phyloP scores from a whole-genome alignment of 768 basidiomycete species.

The Amanita muscaria region DNA sequence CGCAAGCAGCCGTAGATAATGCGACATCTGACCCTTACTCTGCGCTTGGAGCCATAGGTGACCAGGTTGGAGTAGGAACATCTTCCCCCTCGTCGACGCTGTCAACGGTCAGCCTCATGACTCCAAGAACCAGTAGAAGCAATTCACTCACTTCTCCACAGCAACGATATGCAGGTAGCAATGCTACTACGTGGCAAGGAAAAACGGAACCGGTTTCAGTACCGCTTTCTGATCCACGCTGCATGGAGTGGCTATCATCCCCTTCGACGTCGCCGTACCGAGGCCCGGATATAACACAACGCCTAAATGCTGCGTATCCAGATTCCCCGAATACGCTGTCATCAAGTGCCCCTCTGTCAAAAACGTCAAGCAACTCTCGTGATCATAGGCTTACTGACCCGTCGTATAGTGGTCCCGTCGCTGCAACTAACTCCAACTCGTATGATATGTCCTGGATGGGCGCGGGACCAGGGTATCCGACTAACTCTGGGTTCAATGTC shows the following conservation, averaged over 20 bases:
- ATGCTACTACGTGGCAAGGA: neutral
- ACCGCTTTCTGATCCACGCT: conserved; percentile 1
- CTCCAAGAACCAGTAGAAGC: neutral
- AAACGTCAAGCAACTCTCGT: neutral
- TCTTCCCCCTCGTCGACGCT: conserved; percentile 2
- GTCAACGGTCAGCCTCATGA: neutral
- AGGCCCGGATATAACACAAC: conserved; percentile 1
- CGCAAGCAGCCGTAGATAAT: neutral
- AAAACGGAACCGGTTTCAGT: conserved; percentile 3
- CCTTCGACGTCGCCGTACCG: conserved; percentile 1
- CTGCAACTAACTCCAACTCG: neutral
- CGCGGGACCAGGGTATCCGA: neutral
- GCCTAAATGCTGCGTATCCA: neutral
- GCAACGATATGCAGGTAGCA: neutral
- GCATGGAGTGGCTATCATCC: conserved; percentile 5
- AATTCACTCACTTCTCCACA: neutral
- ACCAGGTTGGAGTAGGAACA: neutral
- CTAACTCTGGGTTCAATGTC: conserved; percentile 4
- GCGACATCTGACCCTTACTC: neutral
- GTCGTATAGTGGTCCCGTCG: neutral
- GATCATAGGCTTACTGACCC: too few relatives aligned
- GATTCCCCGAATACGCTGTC: neutral
- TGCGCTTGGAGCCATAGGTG: neutral
- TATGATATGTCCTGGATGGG: conserved; percentile 3
- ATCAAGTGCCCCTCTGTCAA: neutral